phyloP scores from a whole-genome alignment of 192 early-diverging fungal species.

The Irineochytrium annulatum region DNA sequence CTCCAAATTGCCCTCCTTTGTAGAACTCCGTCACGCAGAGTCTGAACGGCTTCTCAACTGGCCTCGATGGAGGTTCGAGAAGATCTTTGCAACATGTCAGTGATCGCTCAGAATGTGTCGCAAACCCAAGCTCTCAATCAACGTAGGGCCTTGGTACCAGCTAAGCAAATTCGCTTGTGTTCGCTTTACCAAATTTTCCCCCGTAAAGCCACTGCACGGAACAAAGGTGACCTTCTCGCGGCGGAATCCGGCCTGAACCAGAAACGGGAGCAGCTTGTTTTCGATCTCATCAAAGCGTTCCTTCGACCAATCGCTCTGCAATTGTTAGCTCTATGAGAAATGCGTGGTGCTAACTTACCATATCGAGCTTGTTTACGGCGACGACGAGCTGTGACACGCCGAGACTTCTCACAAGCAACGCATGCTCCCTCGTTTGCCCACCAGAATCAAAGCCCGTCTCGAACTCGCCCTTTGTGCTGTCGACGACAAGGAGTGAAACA shows the following conservation, averaged over 20 bases:
- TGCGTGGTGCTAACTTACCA: constrained; percentile 43
- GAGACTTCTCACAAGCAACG: constrained; percentile 81
- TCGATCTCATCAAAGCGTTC: constrained; percentile 74
- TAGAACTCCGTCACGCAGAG: constrained; percentile 86
- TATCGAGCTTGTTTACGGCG: constrained; percentile 94
- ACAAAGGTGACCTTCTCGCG: constrained; percentile 72
- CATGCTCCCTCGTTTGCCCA: constrained; percentile 97
- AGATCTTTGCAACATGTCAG: constrained; percentile 48
- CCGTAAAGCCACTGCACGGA: constrained; percentile 89
- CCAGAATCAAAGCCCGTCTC: constrained; percentile 91
- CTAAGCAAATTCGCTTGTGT: constrained; percentile 39
- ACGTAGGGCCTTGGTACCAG: constrained; percentile 80
- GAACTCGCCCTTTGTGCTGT: constrained; percentile 83
- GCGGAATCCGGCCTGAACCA: constrained; percentile 76
- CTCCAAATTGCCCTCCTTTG: constrained; percentile 66
- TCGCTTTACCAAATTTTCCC: constrained; percentile 71
- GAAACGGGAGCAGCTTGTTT: constrained; percentile 62
- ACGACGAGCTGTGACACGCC: constrained; percentile 91
- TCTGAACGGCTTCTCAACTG: constrained; percentile 77
- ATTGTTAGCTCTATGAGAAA: not conserved
- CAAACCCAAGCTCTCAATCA: constrained; percentile 70
- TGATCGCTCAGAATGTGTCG: constrained; percentile 3
- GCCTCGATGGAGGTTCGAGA: constrained; percentile 68
- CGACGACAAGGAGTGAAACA: constrained; percentile 90
- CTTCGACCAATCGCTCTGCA: constrained; percentile 74